Conservation (phyloP, 1,284 basidiomycete species). For the Apiotrichum mycotoxinovorans region DNA sequence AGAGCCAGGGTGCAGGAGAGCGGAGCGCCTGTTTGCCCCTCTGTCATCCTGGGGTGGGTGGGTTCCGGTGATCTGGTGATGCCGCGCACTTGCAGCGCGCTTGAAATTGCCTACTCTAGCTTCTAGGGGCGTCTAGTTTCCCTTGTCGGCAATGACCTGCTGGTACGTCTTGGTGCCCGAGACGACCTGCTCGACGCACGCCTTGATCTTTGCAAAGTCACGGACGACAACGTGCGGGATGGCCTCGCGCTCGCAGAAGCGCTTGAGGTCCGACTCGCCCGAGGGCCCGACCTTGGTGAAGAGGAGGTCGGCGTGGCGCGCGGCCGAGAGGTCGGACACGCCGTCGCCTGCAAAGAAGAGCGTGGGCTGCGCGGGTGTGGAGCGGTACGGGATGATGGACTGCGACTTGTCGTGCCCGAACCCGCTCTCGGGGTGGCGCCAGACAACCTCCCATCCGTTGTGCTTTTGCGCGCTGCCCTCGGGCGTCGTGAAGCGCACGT, state of each 20-base stretch:
- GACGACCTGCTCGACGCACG: slow-evolving; percentile 62
- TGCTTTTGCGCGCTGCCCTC: slow-evolving; percentile 58
- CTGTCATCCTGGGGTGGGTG: no score
- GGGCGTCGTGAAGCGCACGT: slow-evolving; percentile 58
- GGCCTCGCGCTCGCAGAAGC: slow-evolving; percentile 60
- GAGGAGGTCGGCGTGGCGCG: slow-evolving; percentile 79
- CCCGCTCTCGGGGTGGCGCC: slow-evolving; percentile 77
- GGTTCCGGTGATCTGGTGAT: background rate
- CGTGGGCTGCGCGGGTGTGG: slow-evolving; percentile 65
- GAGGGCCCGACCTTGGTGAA: slow-evolving; percentile 78
- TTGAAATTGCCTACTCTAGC: no score
- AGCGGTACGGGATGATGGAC: slow-evolving; percentile 79
- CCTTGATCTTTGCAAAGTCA: slow-evolving; percentile 49
- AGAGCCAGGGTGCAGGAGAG: no score
- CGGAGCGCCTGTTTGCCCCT: no score
- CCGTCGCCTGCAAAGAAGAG: slow-evolving; percentile 95
- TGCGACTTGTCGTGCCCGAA: slow-evolving; percentile 92
- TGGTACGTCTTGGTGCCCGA: slow-evolving; percentile 40
- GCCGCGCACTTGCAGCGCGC: no score
- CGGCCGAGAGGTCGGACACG: slow-evolving; percentile 84
- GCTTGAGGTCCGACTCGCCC: slow-evolving; percentile 78
- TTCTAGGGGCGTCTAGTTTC: background rate
- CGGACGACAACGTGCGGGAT: slow-evolving; percentile 50
- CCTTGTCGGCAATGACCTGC: slow-evolving; percentile 46
- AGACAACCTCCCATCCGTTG: slow-evolving; percentile 70